Percentiles rank a stretch among this genome's conserved stretches.
These are phyloP conservation scores for Thelonectria olida DNA, from an alignment of 2,329 filamentous ascomycete species.

Conservation along the genomic window DNA sequence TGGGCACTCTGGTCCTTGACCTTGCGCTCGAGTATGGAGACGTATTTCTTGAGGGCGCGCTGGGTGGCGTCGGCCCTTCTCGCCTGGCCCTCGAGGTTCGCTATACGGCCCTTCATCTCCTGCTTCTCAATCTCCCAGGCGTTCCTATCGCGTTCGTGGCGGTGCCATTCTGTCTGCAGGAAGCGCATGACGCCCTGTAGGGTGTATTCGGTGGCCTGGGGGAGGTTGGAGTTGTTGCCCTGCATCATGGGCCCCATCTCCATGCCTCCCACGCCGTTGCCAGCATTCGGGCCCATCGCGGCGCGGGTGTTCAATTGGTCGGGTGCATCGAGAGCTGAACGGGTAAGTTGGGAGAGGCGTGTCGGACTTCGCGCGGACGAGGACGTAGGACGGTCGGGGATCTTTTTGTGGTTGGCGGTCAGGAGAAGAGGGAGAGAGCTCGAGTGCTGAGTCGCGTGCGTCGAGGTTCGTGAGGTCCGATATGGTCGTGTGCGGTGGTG, in stretches of 20 bases:
- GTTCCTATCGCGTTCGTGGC: constrained; percentile 96
- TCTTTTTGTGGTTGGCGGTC: background rate
- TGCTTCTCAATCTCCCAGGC: constrained; percentile 99
- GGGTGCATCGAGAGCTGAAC: constrained; percentile 49
- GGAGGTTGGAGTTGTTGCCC: constrained; percentile 58
- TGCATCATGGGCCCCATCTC: constrained; percentile 57
- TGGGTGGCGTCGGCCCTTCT: constrained; percentile 88
- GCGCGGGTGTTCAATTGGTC: constrained; percentile 47
- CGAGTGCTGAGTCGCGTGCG: background rate
- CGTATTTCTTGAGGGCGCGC: constrained; percentile 89
- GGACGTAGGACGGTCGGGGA: background rate
- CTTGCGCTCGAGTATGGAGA: constrained; percentile 87
- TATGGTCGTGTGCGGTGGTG: background rate
- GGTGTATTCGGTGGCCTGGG: constrained; percentile 69
- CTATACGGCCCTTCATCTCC: constrained; percentile 98
- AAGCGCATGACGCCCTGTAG: constrained; percentile 94
- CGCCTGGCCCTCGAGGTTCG: constrained; percentile 88
- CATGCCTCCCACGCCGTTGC: constrained; percentile 57
- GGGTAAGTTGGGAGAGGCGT: constrained; percentile 29
- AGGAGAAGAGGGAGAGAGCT: background rate
- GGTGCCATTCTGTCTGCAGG: constrained; percentile 98
- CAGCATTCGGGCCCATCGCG: constrained; percentile 54
- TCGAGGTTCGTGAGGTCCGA: background rate
- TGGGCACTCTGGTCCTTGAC: constrained; percentile 84
- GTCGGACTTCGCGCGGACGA: constrained; percentile 28